These are phyloP conservation scores for Luffa acutangula DNA, from an alignment of 306 rosid species.

Conservation along the genomic window DNA sequence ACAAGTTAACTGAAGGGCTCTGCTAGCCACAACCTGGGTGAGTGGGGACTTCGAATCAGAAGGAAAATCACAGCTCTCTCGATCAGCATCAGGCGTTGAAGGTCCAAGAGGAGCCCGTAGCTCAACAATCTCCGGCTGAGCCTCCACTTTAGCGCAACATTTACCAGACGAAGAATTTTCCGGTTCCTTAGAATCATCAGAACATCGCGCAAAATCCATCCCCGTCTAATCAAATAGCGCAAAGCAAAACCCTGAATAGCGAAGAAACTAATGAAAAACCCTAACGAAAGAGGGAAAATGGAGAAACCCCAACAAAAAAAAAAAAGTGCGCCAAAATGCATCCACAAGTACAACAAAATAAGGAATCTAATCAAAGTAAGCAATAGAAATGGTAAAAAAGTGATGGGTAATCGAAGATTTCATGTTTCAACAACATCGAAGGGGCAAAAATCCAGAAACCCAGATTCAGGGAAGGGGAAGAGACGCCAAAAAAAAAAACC, in stretches of 20 bases:
- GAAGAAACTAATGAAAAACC: not conserved
- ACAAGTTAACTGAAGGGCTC: conserved; percentile 15
- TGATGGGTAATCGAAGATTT: not conserved
- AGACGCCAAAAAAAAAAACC: not conserved
- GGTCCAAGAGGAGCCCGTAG: conserved; percentile 29
- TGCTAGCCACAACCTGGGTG: conserved; percentile 19
- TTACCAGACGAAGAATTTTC: conserved; percentile 7
- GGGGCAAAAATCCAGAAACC: not conserved
- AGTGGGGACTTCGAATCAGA: conserved; percentile 28
- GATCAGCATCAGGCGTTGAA: conserved; percentile 44
- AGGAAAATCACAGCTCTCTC: conserved; percentile 47
- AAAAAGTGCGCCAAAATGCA: not conserved
- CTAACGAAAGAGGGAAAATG: not conserved
- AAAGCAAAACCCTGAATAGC: not conserved
- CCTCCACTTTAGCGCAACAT: conserved; percentile 8
- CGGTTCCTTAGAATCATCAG: conserved; percentile 7
- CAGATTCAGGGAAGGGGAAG: not conserved
- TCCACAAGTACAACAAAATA: not conserved
- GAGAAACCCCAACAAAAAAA: not conserved
- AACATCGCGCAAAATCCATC: conserved; percentile 6
- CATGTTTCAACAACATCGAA: not conserved
- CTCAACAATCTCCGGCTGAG: conserved; percentile 15
- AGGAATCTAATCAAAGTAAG: not conserved
- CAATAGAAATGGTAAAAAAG: not conserved
- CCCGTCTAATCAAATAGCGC: not conserved